Evolutionary conservation across 768 basidiomycete genomes (phyloP).

Genomic region (Cyclocybe cylindracea): DNA sequence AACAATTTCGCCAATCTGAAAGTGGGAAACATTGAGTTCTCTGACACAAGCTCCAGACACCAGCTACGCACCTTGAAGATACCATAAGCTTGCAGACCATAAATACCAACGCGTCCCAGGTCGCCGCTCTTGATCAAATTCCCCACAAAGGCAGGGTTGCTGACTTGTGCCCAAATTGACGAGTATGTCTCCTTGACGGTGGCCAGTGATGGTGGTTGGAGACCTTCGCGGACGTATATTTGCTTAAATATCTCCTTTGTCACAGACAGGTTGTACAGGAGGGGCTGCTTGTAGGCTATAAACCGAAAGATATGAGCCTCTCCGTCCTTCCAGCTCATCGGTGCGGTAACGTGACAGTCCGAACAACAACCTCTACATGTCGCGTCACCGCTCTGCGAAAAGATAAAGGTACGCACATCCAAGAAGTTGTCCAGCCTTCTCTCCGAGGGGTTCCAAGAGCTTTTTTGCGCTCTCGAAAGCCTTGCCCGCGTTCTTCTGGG

Average conservation of each 20-base stretch:
- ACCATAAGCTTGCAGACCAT: slow-evolving; percentile 85
- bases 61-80: slow-evolving; percentile 72
- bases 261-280: slow-evolving; percentile 79
- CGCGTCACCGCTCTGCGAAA: background rate
- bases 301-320: background rate
- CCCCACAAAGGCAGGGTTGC: slow-evolving; percentile 61
- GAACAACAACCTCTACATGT: too few relatives aligned
- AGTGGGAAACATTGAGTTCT: background rate
- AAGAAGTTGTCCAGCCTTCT: slow-evolving; percentile 59
- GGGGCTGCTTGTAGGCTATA: slow-evolving; percentile 71
- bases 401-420: slow-evolving; percentile 31
- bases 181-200: slow-evolving; percentile 60
- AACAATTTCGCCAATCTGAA: slow-evolving; percentile 84
- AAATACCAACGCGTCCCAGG: slow-evolving; percentile 66
- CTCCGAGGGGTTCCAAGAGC: slow-evolving; percentile 45
- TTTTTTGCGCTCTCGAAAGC: slow-evolving; percentile 51
- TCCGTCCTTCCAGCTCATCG: too few relatives aligned
- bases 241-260: slow-evolving; percentile 75
- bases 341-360: too few relatives aligned
- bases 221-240: slow-evolving; percentile 70
- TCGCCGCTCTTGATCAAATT: slow-evolving; percentile 62
- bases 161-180: slow-evolving; percentile 63
- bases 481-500: slow-evolving; percentile 57
- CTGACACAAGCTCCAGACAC: background rate
- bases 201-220: slow-evolving; percentile 66